A percentile compares a stretch with the other conserved stretches of the same genome.
Conservation (phyloP, 192 early-diverging fungal genomes). For the Linnemannia hyalina region DNA sequence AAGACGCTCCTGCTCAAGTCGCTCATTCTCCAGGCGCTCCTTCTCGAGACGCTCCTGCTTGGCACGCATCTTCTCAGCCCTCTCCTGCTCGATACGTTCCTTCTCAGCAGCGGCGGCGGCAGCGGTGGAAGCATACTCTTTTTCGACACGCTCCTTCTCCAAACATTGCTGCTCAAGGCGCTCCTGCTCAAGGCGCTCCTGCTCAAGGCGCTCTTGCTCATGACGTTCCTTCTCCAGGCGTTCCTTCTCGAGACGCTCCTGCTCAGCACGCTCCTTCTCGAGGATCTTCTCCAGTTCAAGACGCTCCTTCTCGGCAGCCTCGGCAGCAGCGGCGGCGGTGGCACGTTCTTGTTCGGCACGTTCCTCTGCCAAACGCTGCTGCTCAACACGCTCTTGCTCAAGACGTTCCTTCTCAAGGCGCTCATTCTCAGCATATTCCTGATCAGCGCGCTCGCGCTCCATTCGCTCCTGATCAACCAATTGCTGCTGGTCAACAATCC, state of each 20-base stretch:
- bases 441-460: not conserved
- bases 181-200: slow-evolving; percentile 13
- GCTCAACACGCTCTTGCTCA: not conserved
- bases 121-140: slow-evolving; percentile 1
- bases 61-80: slow-evolving; percentile 7
- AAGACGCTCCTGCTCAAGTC: slow-evolving; percentile 10
- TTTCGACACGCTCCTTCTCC: slow-evolving; percentile 24
- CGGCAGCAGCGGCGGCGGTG: not conserved
- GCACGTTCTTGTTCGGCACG: not conserved
- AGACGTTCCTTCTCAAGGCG: not conserved
- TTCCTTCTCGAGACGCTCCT: slow-evolving; percentile 6
- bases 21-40: slow-evolving; percentile 28
- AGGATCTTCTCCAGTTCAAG: too few relatives aligned
- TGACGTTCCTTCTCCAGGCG: slow-evolving; percentile 1
- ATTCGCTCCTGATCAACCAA: not conserved
- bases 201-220: not conserved
- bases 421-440: not conserved
- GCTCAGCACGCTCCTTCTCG: not conserved
- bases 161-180: slow-evolving; percentile 6
- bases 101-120: slow-evolving; percentile 11
- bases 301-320: slow-evolving; percentile 11
- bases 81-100: slow-evolving; percentile 21
- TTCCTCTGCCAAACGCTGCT: not conserved
- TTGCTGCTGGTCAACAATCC: not conserved
- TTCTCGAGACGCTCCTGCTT: slow-evolving; percentile 13